Evolutionary conservation across 2,329 filamentous ascomycete species (phyloP).

Genomic region (Aspergillus melleus): DNA sequence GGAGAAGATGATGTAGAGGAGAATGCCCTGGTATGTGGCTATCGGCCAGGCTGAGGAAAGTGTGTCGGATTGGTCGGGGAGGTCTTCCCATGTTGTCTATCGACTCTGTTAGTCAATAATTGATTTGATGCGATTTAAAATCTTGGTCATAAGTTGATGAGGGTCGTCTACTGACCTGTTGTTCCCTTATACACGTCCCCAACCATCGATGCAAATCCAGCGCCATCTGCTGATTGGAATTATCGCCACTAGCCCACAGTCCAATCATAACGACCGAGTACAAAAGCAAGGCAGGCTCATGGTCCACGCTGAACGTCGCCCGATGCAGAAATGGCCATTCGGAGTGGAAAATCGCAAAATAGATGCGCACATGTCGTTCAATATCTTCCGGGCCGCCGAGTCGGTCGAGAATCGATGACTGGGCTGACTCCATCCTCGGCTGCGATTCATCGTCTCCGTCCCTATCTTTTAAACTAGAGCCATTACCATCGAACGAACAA

Average conservation of each 20-base stretch:
- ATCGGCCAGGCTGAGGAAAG: slow-evolving; percentile 23
- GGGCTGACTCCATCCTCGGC: too few relatives aligned
- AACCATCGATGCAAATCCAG: slow-evolving; percentile 21
- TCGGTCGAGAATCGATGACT: neutral
- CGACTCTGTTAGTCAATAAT: neutral
- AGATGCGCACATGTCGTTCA: slow-evolving; percentile 16
- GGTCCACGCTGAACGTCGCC: slow-evolving; percentile 15
- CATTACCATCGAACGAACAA: neutral
- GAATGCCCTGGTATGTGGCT: slow-evolving; percentile 29
- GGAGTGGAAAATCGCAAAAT: slow-evolving; percentile 27
- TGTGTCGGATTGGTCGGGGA: neutral
- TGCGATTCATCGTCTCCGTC: neutral
- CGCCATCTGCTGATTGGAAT: slow-evolving; percentile 13
- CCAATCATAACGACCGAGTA: slow-evolving; percentile 27
- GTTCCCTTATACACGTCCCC: slow-evolving; percentile 17
- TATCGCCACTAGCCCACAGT: slow-evolving; percentile 20
- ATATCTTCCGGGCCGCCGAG: neutral
- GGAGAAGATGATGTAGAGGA: slow-evolving; percentile 30
- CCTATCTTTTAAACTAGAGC: neutral
- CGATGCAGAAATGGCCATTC: slow-evolving; percentile 27
- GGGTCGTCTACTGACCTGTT: neutral
- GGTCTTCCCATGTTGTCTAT: slow-evolving; percentile 1
- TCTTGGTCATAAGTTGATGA: neutral
- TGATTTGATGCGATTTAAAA: neutral
- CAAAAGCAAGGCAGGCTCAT: slow-evolving; percentile 22